Evolutionary conservation across 2,329 filamentous ascomycete genomes (phyloP), one percentile per base, ranked within the genome.

Genomic region (Elsinoe necatrix): DNA sequence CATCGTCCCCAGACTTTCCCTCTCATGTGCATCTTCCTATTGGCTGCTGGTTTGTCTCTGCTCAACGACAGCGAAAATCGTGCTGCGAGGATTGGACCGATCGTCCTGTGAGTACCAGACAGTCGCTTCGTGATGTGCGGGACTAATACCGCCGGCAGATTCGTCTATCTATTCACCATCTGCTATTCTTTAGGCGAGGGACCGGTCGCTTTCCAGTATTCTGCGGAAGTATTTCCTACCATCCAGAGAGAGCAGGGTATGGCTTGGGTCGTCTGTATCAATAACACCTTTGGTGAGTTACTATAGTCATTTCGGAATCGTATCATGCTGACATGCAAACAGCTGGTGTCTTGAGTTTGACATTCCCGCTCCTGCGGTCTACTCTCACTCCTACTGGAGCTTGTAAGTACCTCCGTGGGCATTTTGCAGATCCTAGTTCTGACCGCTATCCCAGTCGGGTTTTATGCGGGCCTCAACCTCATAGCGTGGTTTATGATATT

Each of bases 241-340:
- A 72, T 73, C 37, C 67, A 75, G 41, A 71, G 74, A 59, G 72
- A 73, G 77, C 25, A 45, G 16, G 54, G 54, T 18, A 87, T 88
- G 85, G 79, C 78, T 0, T 80, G 77, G 47, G 79, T 76, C 11
- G 81, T 79, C 72, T 76, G 78, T 57, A 81, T 81, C 71, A 81
- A 82, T 65, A 75, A 75, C 66, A 74, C 72, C 20, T 75, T 74
- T 31, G 68, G 65, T 68, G 58, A 57, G 60, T 31, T 47, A 41
- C 42, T 29, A n/a, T n/a, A n/a, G 18, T 47, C 20, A 48, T 16
- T n/a, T 11, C 23, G n/a, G 18, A 39, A 18, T n/a, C 3, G 11
- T n/a, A 1, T 2, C 12, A 6, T 18, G 45, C 23, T 45, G 5
- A 37, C 45, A 43, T 23, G 47, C 41, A 29, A 27, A 42, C 60